Percentiles rank a stretch among this genome's conserved stretches.
Evolutionary conservation across 495 filamentous ascomycete species (phyloP).

Genomic region (Aspergillus affinis): DNA sequence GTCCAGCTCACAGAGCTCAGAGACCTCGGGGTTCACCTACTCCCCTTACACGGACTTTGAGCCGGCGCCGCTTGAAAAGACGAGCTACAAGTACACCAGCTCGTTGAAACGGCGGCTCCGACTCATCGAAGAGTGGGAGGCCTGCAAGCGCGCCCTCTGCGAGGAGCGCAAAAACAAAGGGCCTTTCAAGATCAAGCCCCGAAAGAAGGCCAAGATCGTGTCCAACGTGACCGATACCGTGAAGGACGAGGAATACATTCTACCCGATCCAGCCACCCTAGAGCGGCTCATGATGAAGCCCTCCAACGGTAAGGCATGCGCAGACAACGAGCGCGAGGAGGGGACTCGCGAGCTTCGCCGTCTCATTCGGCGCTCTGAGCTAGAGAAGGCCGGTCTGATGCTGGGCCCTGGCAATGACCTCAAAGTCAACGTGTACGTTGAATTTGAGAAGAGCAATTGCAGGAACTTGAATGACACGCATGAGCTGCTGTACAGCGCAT

Average conservation of each 20-base stretch:
- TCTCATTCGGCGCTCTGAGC: background rate
- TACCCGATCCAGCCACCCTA: background rate
- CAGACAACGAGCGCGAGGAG: background rate
- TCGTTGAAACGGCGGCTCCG: background rate
- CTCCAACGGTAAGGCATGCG: background rate
- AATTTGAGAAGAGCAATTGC: background rate
- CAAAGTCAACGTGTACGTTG: background rate
- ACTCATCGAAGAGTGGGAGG: background rate
- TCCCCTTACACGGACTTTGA: too few species aligned
- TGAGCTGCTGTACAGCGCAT: background rate
- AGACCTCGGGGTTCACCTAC: too few species aligned
- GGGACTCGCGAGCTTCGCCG: background rate
- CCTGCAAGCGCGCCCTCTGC: background rate
- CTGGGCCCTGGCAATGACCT: background rate
- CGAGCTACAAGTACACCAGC: background rate
- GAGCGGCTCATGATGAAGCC: background rate
- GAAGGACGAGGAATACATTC: background rate
- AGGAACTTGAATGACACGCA: background rate
- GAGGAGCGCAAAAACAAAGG: background rate
- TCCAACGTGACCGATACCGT: background rate
- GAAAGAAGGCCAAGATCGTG: background rate
- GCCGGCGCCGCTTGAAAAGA: background rate
- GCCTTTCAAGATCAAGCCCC: background rate
- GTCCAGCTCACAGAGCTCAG: too few species aligned
- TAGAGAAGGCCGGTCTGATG: background rate